Conservation (phyloP, 2,329 filamentous ascomycete species). For the Stachybotrys chlorohalonatus region DNA sequence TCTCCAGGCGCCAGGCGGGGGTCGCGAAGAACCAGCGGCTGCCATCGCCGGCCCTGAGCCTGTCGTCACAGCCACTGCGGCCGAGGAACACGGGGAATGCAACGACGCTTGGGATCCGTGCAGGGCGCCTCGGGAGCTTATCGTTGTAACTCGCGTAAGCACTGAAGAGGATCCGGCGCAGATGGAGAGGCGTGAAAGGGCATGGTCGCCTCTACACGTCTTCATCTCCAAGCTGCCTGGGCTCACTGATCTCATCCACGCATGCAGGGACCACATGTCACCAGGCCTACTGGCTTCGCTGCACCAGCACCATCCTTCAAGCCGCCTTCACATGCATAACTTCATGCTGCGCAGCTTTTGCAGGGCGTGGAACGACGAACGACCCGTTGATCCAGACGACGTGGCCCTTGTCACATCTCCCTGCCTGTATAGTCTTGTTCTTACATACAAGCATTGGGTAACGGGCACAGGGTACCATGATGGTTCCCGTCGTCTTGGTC, state of each 20-base stretch:
- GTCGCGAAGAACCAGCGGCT: not conserved
- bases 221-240: conserved; percentile 2
- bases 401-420: conserved; percentile 2
- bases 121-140: not conserved
- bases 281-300: not conserved
- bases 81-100: not conserved
- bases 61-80: too few relatives aligned
- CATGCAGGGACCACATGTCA: conserved; percentile 1
- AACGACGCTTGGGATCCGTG: not conserved
- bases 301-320: conserved; percentile 1
- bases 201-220: conserved; percentile 1
- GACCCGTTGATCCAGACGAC: conserved; percentile 1
- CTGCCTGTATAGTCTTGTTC: not conserved
- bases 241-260: conserved; percentile 1
- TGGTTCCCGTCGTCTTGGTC: too few relatives aligned
- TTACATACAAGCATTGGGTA: not conserved
- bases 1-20: not conserved
- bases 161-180: conserved; percentile 1
- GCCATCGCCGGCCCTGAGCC: too few relatives aligned
- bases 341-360: conserved; percentile 4
- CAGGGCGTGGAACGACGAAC: not conserved
- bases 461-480: not conserved
- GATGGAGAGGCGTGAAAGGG: not conserved
- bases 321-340: conserved; percentile 3
- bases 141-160: conserved; percentile 7